Base-by-base conservation (phyloP, 148 eudicot genomes). In the Dysphania ambrosioides region DNA sequence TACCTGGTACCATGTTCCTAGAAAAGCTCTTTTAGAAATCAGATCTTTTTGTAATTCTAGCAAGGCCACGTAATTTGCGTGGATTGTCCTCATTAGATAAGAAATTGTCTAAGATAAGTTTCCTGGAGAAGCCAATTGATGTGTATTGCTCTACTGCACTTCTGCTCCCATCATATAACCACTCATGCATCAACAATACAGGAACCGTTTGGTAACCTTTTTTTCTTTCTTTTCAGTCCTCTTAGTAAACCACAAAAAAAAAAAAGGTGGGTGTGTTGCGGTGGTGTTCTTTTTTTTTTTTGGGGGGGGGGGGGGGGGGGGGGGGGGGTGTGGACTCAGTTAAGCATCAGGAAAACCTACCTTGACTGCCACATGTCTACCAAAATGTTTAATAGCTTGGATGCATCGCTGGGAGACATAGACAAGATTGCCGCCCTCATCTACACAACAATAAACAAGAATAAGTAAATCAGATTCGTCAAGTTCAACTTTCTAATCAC, bases 291-390 rank as follows among this genome's bases (percentile, higher is more conserved):
- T n/a, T n/a, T n/a, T n/a, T n/a, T n/a, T n/a, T n/a, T n/a, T n/a
- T n/a, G n/a, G n/a, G n/a, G n/a, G n/a, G n/a, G n/a, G n/a, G n/a
- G n/a, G n/a, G n/a, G n/a, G n/a, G n/a, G n/a, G n/a, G n/a, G n/a
- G n/a, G n/a, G n/a, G n/a, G n/a, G n/a, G n/a, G n/a, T n/a, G n/a
- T n/a, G n/a, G n/a, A n/a, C n/a, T 53, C 24, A 42, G 12, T 51
- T 21, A 57, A 15, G 57, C 24, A 58, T 36, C 57, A 44, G 68
- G 68, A 3, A 44, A 80, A 81, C 86, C 23, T 51, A 92, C 98
- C 97, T 87, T 65, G 97, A 85, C 67, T 84, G 88, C 97, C 97
- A 95, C 82, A 78, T 72, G 67, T 88, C 72, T 58, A 90, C 74
- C 84, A 95, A 85, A 67, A 68, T 66, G 71, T 79, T 88, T 42